Evolutionary conservation across 805 yeast species (phyloP).

Genomic region (Metschnikowia picachoensis): DNA sequence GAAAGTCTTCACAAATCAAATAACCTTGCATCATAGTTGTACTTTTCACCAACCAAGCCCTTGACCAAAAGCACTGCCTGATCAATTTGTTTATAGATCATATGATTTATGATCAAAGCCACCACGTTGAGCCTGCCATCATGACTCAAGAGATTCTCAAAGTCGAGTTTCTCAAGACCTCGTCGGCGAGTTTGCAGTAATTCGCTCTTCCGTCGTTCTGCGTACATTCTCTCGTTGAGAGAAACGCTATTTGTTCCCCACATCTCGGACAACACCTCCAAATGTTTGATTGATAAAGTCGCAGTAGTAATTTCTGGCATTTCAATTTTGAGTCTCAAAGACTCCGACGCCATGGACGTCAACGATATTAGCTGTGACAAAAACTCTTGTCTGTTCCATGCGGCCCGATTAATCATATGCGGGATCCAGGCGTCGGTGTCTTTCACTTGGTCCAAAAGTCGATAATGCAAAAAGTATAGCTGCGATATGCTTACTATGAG

Average conservation of each 20-base stretch:
- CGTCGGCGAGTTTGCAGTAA: slow-evolving; percentile 9
- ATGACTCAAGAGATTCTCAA: slow-evolving; percentile 23
- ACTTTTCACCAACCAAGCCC: slow-evolving; percentile 34
- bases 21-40: slow-evolving; percentile 17
- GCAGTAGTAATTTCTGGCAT: slow-evolving; percentile 33
- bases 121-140: slow-evolving; percentile 31
- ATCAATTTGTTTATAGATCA: slow-evolving; percentile 29
- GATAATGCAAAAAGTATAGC: slow-evolving; percentile 23
- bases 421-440: slow-evolving; percentile 28
- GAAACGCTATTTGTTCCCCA: slow-evolving; percentile 27
- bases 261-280: slow-evolving; percentile 23
- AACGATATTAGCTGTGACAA: slow-evolving; percentile 28
- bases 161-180: slow-evolving; percentile 21
- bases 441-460: slow-evolving; percentile 24
- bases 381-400: slow-evolving; percentile 28
- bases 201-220: slow-evolving; percentile 6
- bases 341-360: slow-evolving; percentile 29
- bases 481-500: slow-evolving; percentile 25
- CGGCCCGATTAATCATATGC: slow-evolving; percentile 24
- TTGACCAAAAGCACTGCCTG: slow-evolving; percentile 27
- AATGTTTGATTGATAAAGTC: slow-evolving; percentile 28
- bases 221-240: slow-evolving; percentile 25
- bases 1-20: slow-evolving; percentile 2
- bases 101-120: slow-evolving; percentile 26
- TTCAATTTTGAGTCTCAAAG: slow-evolving; percentile 22